Base-by-base conservation (phyloP, 1,284 basidiomycete species). In the Inonotus obliquus region DNA sequence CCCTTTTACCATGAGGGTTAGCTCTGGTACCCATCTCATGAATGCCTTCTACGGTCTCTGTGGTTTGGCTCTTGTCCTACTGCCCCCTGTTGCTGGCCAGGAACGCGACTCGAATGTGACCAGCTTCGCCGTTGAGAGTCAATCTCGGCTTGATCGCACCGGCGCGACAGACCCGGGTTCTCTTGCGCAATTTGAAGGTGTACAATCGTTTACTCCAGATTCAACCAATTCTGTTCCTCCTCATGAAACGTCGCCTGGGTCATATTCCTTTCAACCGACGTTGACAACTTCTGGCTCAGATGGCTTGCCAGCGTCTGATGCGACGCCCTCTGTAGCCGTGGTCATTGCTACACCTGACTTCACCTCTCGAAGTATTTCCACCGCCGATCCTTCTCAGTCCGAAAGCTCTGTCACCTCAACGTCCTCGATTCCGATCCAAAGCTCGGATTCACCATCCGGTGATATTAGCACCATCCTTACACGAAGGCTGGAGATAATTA, bases 401-500 rank as follows among this genome's bases (percentile, higher is more conserved):
- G n/a, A n/a, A 21, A 44, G 41, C 41, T 14, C 41, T n/a, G 41
- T n/a, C 35, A 19, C 38, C 17, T 17, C 25, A 41, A 21, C 60
- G 10, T 38, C 60, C 6, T 5, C 49, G 27, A 14, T 63, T 19
- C 60, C 53, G 32, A 41, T 55, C 21, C 59, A 56, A 48, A 47
- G 37, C 14, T 27, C 58, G 19, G 58, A 58, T 19, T 55, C 64
- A 14, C 54, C 60, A 61, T 35, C 53, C 64, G 21, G 61, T 32
- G 72, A 74, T 54, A 68, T 74, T 6, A 59, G 68, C 37, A 67
- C 63, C 17, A 66, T 74, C 10, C 66, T 67, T 10, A 60, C 67
- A 44, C 69, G 72, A 48, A 66, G 73, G 35, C 61, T 72, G 13
- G 67, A 66, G 13, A 68, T 69, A 25, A 73, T 74, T 32, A 61